These are phyloP conservation scores for Tricholomella constricta DNA, from an alignment of 768 basidiomycete genomes.

Conservation along the genomic window DNA sequence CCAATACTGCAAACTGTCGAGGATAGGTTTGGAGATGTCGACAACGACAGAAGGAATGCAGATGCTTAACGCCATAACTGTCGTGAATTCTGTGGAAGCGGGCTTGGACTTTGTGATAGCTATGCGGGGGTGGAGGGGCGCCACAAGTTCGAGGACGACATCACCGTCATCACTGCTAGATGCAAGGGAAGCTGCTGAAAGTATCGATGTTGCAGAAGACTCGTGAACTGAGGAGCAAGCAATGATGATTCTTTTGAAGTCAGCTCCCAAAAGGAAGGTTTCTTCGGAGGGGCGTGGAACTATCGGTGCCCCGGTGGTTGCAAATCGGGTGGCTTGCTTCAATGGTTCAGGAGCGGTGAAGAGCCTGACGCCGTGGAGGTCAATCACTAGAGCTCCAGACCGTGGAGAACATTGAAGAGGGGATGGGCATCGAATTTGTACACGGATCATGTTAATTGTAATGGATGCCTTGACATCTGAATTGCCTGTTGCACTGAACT, in stretches of 20 bases:
- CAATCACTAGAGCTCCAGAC: constrained; percentile 70
- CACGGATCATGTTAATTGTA: constrained; percentile 57
- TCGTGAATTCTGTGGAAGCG: constrained; percentile 10
- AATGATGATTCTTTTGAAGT: constrained; percentile 47
- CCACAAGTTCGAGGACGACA: constrained; percentile 5
- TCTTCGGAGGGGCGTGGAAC: constrained; percentile 7
- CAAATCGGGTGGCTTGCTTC: constrained; percentile 31
- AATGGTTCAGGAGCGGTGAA: constrained; percentile 30
- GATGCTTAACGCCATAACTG: constrained; percentile 32
- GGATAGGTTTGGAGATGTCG: constrained; percentile 58
- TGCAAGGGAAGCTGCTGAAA: constrained; percentile 51
- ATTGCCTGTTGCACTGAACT: constrained; percentile 3
- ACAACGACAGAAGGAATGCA: constrained; percentile 66
- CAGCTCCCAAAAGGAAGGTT: constrained; percentile 36
- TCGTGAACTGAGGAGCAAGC: constrained; percentile 47
- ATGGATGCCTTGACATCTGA: constrained; percentile 32
- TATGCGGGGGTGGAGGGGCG: constrained; percentile 37
- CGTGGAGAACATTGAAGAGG: constrained; percentile 47
- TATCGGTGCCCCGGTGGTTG: constrained; percentile 10
- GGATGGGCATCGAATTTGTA: constrained; percentile 70
- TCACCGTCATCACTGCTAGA: constrained; percentile 17
- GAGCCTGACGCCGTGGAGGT: constrained; percentile 55
- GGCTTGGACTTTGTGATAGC: constrained; percentile 29
- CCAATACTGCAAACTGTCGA: constrained; percentile 86
- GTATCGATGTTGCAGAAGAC: constrained; percentile 42